A percentile compares a stretch with the other conserved stretches of the same genome.
Conservation (phyloP, 129 eudicot species). For the Flaveria bidentis region DNA sequence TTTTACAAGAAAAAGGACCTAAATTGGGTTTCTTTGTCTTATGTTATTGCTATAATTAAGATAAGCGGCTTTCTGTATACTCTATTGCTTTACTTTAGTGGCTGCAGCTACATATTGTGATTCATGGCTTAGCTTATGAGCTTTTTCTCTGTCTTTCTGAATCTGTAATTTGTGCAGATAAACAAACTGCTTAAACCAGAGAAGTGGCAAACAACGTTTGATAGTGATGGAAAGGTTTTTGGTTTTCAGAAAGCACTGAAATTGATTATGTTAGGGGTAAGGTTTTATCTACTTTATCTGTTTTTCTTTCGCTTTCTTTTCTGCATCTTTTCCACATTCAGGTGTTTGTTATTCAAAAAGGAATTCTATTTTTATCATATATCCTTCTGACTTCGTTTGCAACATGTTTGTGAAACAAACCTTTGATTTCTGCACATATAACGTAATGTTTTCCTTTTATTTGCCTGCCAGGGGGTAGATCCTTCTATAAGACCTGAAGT, state of each 20-base stretch:
- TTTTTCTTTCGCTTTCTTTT: not conserved
- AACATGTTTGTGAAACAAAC: conserved; percentile 17
- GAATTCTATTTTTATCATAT: not conserved
- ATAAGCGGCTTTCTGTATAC: not conserved
- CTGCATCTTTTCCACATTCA: too few relatives aligned
- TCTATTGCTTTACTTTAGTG: conserved; percentile 9
- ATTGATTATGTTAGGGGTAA: conserved; percentile 78
- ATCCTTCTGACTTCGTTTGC: not conserved
- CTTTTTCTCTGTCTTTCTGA: not conserved
- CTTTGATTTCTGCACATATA: not conserved
- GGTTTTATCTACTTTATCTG: not conserved
- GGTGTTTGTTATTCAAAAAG: conserved; percentile 4
- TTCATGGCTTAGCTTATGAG: conserved; percentile 14
- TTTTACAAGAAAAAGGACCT: conserved; percentile 5
- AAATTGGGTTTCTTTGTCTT: not conserved
- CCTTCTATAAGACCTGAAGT: conserved; percentile 96
- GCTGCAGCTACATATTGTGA: conserved; percentile 18
- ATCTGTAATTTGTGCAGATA: conserved; percentile 52
- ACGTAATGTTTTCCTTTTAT: conserved; percentile 15
- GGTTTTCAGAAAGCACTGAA: conserved; percentile 84
- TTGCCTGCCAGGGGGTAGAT: conserved; percentile 79
- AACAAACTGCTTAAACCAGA: conserved; percentile 96
- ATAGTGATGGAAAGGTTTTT: conserved; percentile 73
- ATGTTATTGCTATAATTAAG: not conserved
- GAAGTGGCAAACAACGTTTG: conserved; percentile 92